phyloP scores from a whole-genome alignment of 129 eudicot species.

The Glebionis coronaria region DNA sequence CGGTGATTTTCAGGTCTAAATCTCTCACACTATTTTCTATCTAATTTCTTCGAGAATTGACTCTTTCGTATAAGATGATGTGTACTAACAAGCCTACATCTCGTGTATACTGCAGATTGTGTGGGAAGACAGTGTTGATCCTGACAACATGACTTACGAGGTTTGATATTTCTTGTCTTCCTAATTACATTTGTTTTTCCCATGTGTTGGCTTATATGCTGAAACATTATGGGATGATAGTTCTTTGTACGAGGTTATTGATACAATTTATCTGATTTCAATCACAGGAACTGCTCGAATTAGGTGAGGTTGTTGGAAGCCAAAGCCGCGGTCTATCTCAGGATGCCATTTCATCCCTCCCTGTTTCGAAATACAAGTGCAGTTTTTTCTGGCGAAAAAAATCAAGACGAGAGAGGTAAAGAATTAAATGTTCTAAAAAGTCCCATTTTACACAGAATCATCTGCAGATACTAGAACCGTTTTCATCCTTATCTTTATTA shows the following conservation, averaged over 20 bases:
- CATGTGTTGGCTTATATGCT: slow-evolving; percentile 3
- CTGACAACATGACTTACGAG: slow-evolving; percentile 95
- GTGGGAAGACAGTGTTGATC: slow-evolving; percentile 90
- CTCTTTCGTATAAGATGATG: background rate
- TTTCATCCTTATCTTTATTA: too few relatives aligned
- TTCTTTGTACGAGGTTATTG: slow-evolving; percentile 2
- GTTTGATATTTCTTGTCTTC: slow-evolving; percentile 31
- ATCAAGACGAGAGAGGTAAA: slow-evolving; percentile 68
- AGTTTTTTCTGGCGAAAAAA: slow-evolving; percentile 68
- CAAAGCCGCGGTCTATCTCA: slow-evolving; percentile 89
- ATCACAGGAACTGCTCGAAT: slow-evolving; percentile 79
- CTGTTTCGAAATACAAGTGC: slow-evolving; percentile 75
- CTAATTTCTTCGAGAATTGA: slow-evolving; percentile 9
- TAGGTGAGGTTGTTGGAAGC: slow-evolving; percentile 96
- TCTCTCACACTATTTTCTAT: slow-evolving; percentile 14
- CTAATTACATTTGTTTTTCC: slow-evolving; percentile 7
- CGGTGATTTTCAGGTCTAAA: slow-evolving; percentile 69
- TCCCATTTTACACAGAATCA: too few relatives aligned
- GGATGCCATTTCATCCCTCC: slow-evolving; percentile 68
- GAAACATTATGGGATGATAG: background rate
- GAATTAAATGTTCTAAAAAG: background rate
- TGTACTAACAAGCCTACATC: slow-evolving; percentile 14
- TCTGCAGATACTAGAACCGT: too few relatives aligned
- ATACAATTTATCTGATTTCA: slow-evolving; percentile 11
- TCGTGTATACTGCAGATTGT: slow-evolving; percentile 46